These are phyloP conservation scores for Pisolithus tinctorius DNA, from an alignment of 768 basidiomycete genomes.

Conservation along the genomic window DNA sequence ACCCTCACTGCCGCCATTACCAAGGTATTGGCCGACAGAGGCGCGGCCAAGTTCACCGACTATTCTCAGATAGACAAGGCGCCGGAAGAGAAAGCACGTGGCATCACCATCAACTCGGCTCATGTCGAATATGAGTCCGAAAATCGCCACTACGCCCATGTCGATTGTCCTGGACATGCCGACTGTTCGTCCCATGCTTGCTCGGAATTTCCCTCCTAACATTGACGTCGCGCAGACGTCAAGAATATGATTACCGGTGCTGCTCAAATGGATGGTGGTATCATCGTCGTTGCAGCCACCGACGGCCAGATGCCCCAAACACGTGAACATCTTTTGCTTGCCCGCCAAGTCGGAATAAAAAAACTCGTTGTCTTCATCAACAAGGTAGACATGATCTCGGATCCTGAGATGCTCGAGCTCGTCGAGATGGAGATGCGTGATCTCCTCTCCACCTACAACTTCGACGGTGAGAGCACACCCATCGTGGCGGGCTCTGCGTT, in stretches of 20 bases:
- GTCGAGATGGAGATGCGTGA: conserved; percentile 99
- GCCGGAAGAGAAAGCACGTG: conserved; percentile 98
- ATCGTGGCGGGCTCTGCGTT: conserved; percentile 97
- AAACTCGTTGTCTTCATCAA: conserved; percentile 98
- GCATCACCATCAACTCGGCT: conserved; percentile 98
- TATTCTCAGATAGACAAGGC: conserved; percentile 99
- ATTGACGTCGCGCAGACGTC: conserved; percentile 48
- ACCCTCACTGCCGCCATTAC: conserved; percentile 95
- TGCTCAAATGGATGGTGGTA: conserved; percentile 95
- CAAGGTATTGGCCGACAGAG: conserved; percentile 75
- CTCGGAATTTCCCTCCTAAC: conserved; percentile 3
- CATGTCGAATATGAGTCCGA: conserved; percentile 98
- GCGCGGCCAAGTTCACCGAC: conserved; percentile 83
- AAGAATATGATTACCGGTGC: conserved; percentile 99
- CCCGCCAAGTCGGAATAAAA: conserved; percentile 97
- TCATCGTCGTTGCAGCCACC: conserved; percentile 95
- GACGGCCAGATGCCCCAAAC: conserved; percentile 99
- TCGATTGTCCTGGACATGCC: conserved; percentile 95
- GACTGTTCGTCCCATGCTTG: conserved; percentile 58
- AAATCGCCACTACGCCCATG: conserved; percentile 90
- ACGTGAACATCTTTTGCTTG: conserved; percentile 93
- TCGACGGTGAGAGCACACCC: conserved; percentile 96
- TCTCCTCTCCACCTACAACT: conserved; percentile 84
- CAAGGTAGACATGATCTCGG: conserved; percentile 95
- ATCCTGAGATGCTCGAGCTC: conserved; percentile 97